Conservation (phyloP, 1,139 yeast species). For the Suhomyces kunorum region DNA sequence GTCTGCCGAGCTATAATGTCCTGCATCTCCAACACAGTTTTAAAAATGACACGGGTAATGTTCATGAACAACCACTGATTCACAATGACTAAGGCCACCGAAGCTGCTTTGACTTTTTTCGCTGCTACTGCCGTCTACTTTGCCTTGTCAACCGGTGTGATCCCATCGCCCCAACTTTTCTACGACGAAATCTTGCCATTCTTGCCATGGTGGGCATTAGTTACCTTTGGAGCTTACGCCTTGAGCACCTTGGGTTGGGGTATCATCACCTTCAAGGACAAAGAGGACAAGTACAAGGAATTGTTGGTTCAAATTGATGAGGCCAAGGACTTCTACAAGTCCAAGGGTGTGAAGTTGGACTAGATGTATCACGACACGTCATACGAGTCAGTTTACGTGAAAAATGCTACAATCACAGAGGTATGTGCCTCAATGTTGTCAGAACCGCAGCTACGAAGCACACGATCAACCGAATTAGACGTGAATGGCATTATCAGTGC, state of each 20-base stretch:
- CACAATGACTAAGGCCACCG: conserved; percentile 70
- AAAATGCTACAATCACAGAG: not conserved
- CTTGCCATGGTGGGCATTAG: conserved; percentile 73
- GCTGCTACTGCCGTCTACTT: conserved; percentile 55
- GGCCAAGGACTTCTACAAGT: conserved; percentile 60
- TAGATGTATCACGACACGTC: conserved; percentile 16
- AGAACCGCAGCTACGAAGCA: too few relatives aligned
- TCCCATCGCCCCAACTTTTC: conserved; percentile 56
- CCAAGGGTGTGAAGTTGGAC: conserved; percentile 58
- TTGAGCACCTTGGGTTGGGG: conserved; percentile 72
- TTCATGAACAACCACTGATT: conserved; percentile 3
- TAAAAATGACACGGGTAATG: conserved; percentile 10
- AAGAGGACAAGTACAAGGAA: conserved; percentile 67
- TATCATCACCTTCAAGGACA: conserved; percentile 70
- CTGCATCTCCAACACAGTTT: too few relatives aligned
- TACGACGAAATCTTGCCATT: conserved; percentile 60
- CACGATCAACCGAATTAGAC: too few relatives aligned
- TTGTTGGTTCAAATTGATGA: conserved; percentile 63
- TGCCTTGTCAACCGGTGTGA: conserved; percentile 51
- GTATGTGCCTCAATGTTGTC: too few relatives aligned
- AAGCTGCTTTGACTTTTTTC: conserved; percentile 52
- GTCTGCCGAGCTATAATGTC: too few relatives aligned
- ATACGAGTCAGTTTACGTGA: too few relatives aligned
- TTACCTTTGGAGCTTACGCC: conserved; percentile 72
- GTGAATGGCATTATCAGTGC: too few relatives aligned